Base-by-base conservation (phyloP, 1,139 yeast genomes). In the Hanseniaspora uvarum region DNA sequence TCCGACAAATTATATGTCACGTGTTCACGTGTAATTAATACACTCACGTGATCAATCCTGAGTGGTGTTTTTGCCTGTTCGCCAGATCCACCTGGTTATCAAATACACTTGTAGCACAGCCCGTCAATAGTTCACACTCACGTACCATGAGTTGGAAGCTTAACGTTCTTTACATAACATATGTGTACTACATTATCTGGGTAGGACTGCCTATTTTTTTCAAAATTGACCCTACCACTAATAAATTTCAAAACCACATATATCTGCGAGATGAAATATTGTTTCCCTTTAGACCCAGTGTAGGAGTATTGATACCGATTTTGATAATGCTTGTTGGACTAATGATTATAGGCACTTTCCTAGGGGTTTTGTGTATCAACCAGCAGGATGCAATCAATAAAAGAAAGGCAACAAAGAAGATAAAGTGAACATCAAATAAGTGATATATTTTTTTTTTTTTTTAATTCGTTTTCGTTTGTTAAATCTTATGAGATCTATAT, bases 271-370 rank as follows among this genome's bases (percentile, higher is more conserved):
- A 56, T 59, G 19, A 37, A 8, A 30, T 49, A 18, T 28, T 63
- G 5, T 65, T 65, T 52, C 69, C 68, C 11, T 39, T 65, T 1
- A 62, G 65, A 3, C 63, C 66, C 37, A 53, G 57, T 24, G 60
- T 61, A 48, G 68, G 68, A 4, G 60, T 63, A 16, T 60, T 62
- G 37, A 38, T 65, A 12, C 69, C 69, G 8, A 63, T 65, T 8
- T 53, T 58, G 11, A 55, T 65, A 23, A 52, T 65, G 41, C 49
- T 65, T 6, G 30, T 60, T 8, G 68, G 65, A 5, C 55, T 61
- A 38, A 51, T 60, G 12, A 40, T 62, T 10, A 62, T 64, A 18
- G 67, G 65, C 2, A 59, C 65, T 14, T 62, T 61, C 38, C 38
- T 64, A 33, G 65, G 68, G 3, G 38, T 58, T 14, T 41, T 65